Base-by-base conservation (phyloP, 2,329 filamentous ascomycete species). In the Aplosporella prunicola region DNA sequence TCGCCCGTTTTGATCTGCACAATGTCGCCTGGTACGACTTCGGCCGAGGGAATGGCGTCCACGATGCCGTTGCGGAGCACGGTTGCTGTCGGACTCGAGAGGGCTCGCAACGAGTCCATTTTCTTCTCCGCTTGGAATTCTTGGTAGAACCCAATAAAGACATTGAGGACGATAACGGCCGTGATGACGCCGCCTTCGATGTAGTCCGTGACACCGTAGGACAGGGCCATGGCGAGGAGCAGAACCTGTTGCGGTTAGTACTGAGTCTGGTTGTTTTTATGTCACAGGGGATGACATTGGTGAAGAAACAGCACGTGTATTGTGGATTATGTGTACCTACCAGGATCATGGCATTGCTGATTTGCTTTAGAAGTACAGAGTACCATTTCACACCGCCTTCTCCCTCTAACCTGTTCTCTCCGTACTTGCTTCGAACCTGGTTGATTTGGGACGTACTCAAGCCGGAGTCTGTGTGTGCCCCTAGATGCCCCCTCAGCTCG, bases 191-290 rank as follows among this genome's bases (percentile, higher is more conserved):
- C 70, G 45, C 68, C 76, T 63, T 80, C 76, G 53, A 78, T 68
- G 51, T 69, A 78, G 54, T 79, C 78, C 47, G 67, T 52, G 47
- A 81, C 81, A 54, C 69, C 74, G 60, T 79, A 81, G 42, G 68
- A 70, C 31, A 72, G 64, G 40, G 75, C 77, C 76, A 83, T 84
- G 51, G 82, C 81, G 51, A 83, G 75, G 47, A 86, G 67, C 47
- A 87, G 75, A 44, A 83, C 79, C 80, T 16, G 17, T 18, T 3
- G 5, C 3, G 10, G 18, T 22, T 14, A 14, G 18, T 7, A 32
- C 9, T 24, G 20, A 16, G 13, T 14, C 33, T 14, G n/a, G n/a
- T n/a, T n/a, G n/a, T n/a, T n/a, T n/a, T n/a, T n/a, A n/a, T n/a
- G n/a, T n/a, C n/a, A n/a, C n/a, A n/a, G n/a, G n/a, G n/a, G n/a